Percentiles rank a stretch among this genome's conserved stretches.
Evolutionary conservation across 805 yeast genomes (phyloP).

Genomic region (Vanderwaltozyma tropicalis): DNA sequence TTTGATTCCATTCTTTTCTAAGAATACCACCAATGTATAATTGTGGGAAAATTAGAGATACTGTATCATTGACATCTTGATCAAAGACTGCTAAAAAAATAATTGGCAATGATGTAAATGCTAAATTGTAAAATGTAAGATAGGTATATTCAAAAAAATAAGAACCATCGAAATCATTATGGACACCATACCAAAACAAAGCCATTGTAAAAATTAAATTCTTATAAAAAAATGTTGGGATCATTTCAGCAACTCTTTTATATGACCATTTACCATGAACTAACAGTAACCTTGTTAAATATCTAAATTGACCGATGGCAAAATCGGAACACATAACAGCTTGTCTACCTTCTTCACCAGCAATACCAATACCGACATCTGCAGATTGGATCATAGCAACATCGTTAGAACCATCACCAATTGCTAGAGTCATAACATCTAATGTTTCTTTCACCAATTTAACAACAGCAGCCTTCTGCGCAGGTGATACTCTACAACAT

Average conservation of each 20-base stretch:
- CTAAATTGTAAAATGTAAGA: conserved; percentile 72
- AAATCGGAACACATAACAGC: conserved; percentile 85
- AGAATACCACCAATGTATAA: conserved; percentile 63
- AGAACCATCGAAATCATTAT: conserved; percentile 66
- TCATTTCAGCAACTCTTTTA: conserved; percentile 72
- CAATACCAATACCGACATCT: conserved; percentile 80
- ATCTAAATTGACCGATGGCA: conserved; percentile 77
- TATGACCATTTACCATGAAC: conserved; percentile 87
- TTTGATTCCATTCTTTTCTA: conserved; percentile 59
- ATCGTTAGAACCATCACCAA: conserved; percentile 85
- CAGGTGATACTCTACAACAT: conserved; percentile 83
- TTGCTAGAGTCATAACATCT: conserved; percentile 76
- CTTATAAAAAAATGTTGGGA: conserved; percentile 71
- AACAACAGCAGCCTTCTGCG: conserved; percentile 80
- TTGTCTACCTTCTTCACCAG: conserved; percentile 86
- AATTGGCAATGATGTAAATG: conserved; percentile 73
- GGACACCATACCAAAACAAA: conserved; percentile 72
- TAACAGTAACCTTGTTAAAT: conserved; percentile 49
- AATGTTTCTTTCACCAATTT: conserved; percentile 62
- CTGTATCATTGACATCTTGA: conserved; percentile 65
- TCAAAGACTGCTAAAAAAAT: conserved; percentile 71
- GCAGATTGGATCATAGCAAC: conserved; percentile 89
- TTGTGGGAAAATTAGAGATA: conserved; percentile 65
- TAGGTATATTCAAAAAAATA: conserved; percentile 71
- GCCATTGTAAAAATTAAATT: conserved; percentile 68